Percentiles rank a stretch among this genome's conserved stretches.
Conservation (phyloP, 75 land plant species). For the Gnetum montanum region DNA sequence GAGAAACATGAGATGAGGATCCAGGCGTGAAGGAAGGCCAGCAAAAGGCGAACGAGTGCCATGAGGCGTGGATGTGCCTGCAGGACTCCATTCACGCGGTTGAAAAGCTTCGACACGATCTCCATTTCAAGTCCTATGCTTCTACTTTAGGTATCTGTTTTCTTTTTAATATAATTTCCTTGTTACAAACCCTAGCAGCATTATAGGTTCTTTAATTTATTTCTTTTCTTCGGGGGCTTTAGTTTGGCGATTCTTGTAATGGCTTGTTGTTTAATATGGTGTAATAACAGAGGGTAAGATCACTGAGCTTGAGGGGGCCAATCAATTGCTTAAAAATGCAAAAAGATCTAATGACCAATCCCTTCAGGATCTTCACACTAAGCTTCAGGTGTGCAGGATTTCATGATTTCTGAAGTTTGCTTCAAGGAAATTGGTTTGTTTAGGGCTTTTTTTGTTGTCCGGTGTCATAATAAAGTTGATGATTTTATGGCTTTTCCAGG, state of each 20-base stretch:
- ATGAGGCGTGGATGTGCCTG: constrained; percentile 1
- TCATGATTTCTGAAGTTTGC: not conserved
- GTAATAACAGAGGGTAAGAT: no score
- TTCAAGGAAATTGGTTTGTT: not conserved
- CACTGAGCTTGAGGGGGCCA: no score
- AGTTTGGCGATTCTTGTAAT: no score
- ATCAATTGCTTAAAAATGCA: no score
- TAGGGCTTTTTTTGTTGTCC: not conserved
- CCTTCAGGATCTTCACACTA: no score
- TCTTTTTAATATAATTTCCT: no score
- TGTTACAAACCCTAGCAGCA: no score
- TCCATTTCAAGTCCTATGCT: not conserved
- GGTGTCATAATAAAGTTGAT: not conserved
- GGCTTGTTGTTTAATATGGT: not conserved
- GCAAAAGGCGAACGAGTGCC: not conserved
- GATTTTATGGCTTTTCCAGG: not conserved
- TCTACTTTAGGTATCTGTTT: not conserved
- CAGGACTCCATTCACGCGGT: not conserved
- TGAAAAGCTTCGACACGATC: not conserved
- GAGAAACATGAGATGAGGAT: not conserved
- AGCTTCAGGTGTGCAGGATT: not conserved
- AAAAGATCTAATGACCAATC: no score
- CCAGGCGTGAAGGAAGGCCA: not conserved
- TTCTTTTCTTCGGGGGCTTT: no score
- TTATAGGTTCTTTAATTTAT: no score